Conservation (phyloP, 345 rosid species). For the Syzygium aqueum region DNA sequence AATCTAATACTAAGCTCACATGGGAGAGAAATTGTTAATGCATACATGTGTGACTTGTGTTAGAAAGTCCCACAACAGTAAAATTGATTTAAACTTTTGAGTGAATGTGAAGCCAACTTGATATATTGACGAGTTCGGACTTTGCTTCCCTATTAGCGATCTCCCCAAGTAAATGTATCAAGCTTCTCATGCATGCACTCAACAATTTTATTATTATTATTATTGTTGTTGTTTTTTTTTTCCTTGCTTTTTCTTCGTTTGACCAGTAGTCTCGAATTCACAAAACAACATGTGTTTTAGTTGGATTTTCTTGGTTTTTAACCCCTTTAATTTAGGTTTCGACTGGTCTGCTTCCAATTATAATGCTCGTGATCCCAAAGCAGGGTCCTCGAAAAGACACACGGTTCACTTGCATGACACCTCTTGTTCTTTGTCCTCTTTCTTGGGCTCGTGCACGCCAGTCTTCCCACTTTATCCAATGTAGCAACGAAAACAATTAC, state of each 20-base stretch:
- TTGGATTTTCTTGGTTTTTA: background rate
- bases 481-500: background rate
- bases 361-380: slow-evolving; percentile 3
- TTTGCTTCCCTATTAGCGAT: background rate
- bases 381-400: slow-evolving; percentile 14
- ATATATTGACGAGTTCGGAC: fast-evolving
- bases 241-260: background rate
- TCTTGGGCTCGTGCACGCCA: background rate
- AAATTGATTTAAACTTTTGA: background rate
- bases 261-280: background rate
- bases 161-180: fast-evolving
- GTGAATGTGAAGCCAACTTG: fast-evolving
- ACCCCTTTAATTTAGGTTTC: slow-evolving; percentile 10
- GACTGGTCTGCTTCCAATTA: slow-evolving; percentile 17
- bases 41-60: background rate
- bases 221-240: background rate
- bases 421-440: background rate
- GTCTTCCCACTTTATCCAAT: background rate
- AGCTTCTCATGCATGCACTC: fast-evolving
- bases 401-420: slow-evolving; percentile 1
- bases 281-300: background rate
- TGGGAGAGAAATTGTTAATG: background rate
- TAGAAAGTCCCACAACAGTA: fast-evolving
- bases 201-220: background rate
- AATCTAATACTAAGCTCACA: background rate